These are phyloP conservation scores for Lactarius tabidus DNA, from an alignment of 768 basidiomycete genomes.

Conservation along the genomic window DNA sequence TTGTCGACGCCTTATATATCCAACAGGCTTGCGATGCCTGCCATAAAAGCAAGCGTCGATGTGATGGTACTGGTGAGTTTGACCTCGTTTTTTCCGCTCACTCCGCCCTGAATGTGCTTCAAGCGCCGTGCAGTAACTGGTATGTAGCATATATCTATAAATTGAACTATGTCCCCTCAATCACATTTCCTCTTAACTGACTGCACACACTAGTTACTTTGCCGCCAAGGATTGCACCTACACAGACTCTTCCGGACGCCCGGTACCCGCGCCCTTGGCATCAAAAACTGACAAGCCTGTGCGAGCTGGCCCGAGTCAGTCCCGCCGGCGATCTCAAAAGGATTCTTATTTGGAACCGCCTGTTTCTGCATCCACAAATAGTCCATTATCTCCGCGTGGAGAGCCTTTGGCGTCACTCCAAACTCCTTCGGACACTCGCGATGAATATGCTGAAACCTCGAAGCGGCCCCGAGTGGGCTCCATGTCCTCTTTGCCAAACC, in stretches of 20 bases:
- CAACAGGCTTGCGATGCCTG: conserved; percentile 73
- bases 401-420: conserved; percentile 24
- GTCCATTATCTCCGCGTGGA: not conserved
- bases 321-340: conserved; percentile 18
- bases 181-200: conserved; percentile 24
- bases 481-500: not conserved
- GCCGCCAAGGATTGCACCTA: conserved; percentile 80
- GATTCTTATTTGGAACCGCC: conserved; percentile 13
- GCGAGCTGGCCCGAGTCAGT: conserved; percentile 8
- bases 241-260: conserved; percentile 71
- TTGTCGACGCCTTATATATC: not conserved
- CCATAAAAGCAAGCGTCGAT: conserved; percentile 80
- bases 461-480: conserved; percentile 17
- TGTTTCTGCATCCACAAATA: conserved; percentile 8
- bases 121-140: conserved; percentile 83
- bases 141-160: conserved; percentile 29
- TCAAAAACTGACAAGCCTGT: conserved; percentile 24
- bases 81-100: conserved; percentile 11
- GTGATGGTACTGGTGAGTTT: conserved; percentile 70
- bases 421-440: conserved; percentile 30
- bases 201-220: conserved; percentile 51
- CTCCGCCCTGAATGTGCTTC: conserved; percentile 17
- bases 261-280: conserved; percentile 61
- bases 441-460: conserved; percentile 16
- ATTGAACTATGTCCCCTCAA: not conserved